Evolutionary conservation across 495 filamentous ascomycete genomes (phyloP), one percentile per base, ranked within the genome.

Genomic region (Neurospora sublineolata): DNA sequence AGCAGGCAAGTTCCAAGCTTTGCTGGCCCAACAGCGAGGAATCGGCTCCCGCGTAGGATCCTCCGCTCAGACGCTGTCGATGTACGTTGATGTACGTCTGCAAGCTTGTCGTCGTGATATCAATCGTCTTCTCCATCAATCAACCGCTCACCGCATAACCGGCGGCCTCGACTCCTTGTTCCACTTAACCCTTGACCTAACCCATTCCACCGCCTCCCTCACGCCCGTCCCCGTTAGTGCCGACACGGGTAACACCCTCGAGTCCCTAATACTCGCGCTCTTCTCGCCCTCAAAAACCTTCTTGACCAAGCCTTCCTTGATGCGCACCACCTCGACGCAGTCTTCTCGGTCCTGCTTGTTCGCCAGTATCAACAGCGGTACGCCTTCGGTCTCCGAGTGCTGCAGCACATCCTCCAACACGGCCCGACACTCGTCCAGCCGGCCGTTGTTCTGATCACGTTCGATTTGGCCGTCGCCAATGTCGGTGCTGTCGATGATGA

Each of bases 331-430:
- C 84, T 99, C 96, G 64, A 98, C 91, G 75, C 94, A 97, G 79
- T 98, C 96, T 78, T 99, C 95, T 3, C 94, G 85, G 80, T 99
- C 95, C 81, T 99, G 95, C 80, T 99, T 99, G 79, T 99, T 99
- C 46, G 95, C 95, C 73, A 99, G 81, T 64, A 99, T 93, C 44
- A 99, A 83, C 74, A 99, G 85, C 36, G 95, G 95, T 70, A 99
- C 93, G 4, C 94, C 94, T 68, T 91, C 91, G 16, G 94, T 92
- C 76, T 95, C 93, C 38, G 89, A 85, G 81, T 92, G 87, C 81
- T 93, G 89, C 75, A 99, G 84, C 44, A 98, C 94, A 76, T 89
- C 87, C 79, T 97, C 94, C 11, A 97, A 84, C 67, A 97, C 94
- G 71, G 93, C 84, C n/a, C 90, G 86, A 78, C 93, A 97, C 82